phyloP scores from a whole-genome alignment of 2,329 filamentous ascomycete genomes.

The Fusarium sp. region DNA sequence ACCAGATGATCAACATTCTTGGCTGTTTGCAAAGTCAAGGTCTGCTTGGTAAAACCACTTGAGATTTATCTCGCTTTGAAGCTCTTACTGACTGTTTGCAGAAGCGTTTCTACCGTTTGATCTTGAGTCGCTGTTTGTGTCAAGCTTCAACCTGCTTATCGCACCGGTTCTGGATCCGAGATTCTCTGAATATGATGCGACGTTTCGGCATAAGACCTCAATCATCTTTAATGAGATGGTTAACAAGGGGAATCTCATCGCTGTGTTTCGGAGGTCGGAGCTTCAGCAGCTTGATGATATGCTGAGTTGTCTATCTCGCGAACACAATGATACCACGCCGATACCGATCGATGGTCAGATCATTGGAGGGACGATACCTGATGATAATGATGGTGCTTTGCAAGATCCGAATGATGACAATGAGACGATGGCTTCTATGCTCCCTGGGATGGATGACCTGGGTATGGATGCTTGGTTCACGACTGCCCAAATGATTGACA shows the following conservation, averaged over 20 bases:
- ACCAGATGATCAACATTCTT: slow-evolving; percentile 53
- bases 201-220: slow-evolving; percentile 56
- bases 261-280: slow-evolving; percentile 57
- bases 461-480: slow-evolving; percentile 53
- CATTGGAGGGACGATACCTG: slow-evolving; percentile 10
- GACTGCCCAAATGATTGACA: slow-evolving; percentile 58
- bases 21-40: slow-evolving; percentile 57
- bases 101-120: slow-evolving; percentile 62
- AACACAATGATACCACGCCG: neutral
- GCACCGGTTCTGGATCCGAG: slow-evolving; percentile 51
- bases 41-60: slow-evolving; percentile 54
- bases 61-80: neutral
- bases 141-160: slow-evolving; percentile 56
- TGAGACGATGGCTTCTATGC: slow-evolving; percentile 31
- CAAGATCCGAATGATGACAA: slow-evolving; percentile 16
- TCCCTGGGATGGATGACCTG: slow-evolving; percentile 38
- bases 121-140: slow-evolving; percentile 57
- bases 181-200: slow-evolving; percentile 49
- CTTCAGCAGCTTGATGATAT: slow-evolving; percentile 58
- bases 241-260: slow-evolving; percentile 58
- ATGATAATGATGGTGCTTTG: neutral
- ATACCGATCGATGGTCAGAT: slow-evolving; percentile 28
- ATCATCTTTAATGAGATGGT: slow-evolving; percentile 60
- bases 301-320: slow-evolving; percentile 46
- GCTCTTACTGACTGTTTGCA: slow-evolving; percentile 23